Evolutionary conservation across 331 rosid species (phyloP).

Genomic region (Arachis monticola): DNA sequence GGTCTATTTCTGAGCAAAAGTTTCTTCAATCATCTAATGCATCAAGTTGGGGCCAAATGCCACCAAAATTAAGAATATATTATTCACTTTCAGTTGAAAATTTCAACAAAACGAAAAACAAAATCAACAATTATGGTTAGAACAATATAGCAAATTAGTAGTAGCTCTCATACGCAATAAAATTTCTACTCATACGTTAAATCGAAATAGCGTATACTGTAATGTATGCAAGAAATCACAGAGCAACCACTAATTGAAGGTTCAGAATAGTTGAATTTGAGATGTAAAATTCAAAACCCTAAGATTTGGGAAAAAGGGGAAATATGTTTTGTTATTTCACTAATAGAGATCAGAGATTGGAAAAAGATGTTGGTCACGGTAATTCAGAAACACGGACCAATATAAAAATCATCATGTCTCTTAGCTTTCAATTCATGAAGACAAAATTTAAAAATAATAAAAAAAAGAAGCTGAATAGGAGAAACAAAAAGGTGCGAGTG

Average conservation of each 20-base stretch:
- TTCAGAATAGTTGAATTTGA: rapidly evolving
- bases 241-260: constrained; percentile 39
- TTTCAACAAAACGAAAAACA: neutral
- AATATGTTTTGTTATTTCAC: too few relatives aligned
- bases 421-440: neutral
- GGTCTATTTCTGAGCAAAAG: too few relatives aligned
- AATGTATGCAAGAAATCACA: constrained; percentile 61
- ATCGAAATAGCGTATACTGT: constrained; percentile 91
- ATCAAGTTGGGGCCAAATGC: too few relatives aligned
- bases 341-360: constrained; percentile 65
- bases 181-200: constrained; percentile 38
- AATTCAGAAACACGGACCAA: constrained; percentile 87
- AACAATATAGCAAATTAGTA: too few relatives aligned
- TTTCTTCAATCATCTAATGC: too few relatives aligned
- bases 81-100: neutral
- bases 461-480: too few relatives aligned
- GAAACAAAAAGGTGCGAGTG: too few relatives aligned
- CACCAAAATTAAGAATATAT: too few relatives aligned
- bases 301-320: too few relatives aligned
- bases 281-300: neutral
- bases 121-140: too few relatives aligned
- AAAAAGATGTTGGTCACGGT: constrained; percentile 56
- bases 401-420: constrained; percentile 59
- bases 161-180: constrained; percentile 52
- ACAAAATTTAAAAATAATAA: neutral